Evolutionary conservation across 768 basidiomycete genomes (phyloP), one percentile per base, ranked within the genome.

Genomic region (Fistulinella prunicolor): DNA sequence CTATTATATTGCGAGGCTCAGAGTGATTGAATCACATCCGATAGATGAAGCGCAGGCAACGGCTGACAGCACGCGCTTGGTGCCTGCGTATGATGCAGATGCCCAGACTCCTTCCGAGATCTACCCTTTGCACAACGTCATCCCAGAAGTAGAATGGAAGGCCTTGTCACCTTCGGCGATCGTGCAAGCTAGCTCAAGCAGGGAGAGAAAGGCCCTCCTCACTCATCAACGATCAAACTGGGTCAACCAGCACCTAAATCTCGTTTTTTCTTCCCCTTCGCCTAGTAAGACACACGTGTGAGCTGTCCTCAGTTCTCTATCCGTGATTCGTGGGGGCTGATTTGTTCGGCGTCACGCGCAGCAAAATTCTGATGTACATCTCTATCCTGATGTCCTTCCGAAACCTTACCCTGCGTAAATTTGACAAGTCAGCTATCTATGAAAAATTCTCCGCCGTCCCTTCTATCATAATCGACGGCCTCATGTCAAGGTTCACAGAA

Each of bases 401-500:
- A 38, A 72, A 73, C 53, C 60, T 74, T 0, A 68, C 75, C 7
- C 56, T 47, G 43, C 67, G 66, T 53, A 64, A 26, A 54, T 79
- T 59, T 63, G 70, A 79, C 37, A 79, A 82, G 56, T 74, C 78
- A 10, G 70, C 71, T 13, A 47, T 89, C 8, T 70, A 76, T 34
- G 79, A 85, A 38, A 77, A 77, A 48, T 69, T 95, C 47, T 58
- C 73, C 1, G 66, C 69, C 3, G 73, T 89, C 1, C 86, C 91
- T 3, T 69, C 69, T 13, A 70, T 81, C 38, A 72, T 95, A 9
- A 58, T 91, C 19, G 89, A 94, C 42, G 81, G 85, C 6, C 71
- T 96, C 19, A 58, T 93, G 21, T 73, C 82, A 4, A 74, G 89
- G 44, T 98, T 95, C 68, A 84, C 93, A 0, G 92, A 96, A 68